Evolutionary conservation across 2,329 filamentous ascomycete genomes (phyloP).

Genomic region (Talaromyces sp.): DNA sequence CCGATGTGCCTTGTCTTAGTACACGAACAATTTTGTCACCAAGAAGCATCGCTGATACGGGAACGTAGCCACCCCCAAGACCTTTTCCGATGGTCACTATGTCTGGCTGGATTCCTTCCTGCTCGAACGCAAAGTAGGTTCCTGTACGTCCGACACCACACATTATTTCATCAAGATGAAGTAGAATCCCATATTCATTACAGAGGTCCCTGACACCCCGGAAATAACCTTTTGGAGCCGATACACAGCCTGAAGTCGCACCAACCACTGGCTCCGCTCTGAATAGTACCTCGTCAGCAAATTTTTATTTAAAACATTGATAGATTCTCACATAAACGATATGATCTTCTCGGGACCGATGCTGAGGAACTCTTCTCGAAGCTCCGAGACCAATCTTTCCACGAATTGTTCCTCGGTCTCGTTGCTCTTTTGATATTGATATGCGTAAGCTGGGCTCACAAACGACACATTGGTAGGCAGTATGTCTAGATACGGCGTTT

Average conservation of each 20-base stretch:
- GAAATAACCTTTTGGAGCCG: conserved; percentile 66
- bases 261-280: conserved; percentile 42
- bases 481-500: conserved; percentile 33
- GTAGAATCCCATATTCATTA: conserved; percentile 64
- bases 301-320: too few species aligned
- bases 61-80: conserved; percentile 55
- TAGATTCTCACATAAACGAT: background rate
- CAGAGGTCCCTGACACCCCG: conserved; percentile 65
- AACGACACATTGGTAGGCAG: conserved; percentile 27
- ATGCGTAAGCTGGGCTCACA: conserved; percentile 34
- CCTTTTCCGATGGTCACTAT: conserved; percentile 60
- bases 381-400: conserved; percentile 40
- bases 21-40: conserved; percentile 48
- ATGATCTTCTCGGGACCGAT: conserved; percentile 42
- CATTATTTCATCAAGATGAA: conserved; percentile 79
- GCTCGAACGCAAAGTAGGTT: conserved; percentile 57
- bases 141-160: conserved; percentile 58
- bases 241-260: conserved; percentile 56
- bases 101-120: conserved; percentile 57
- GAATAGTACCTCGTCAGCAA: background rate
- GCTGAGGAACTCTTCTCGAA: conserved; percentile 48
- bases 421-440: conserved; percentile 31
- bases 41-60: conserved; percentile 55
- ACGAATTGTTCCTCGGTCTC: conserved; percentile 45
- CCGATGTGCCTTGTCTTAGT: conserved; percentile 47